Percentiles rank a stretch among this genome's conserved stretches.
Conservation (phyloP, 176 grass and related monocot genomes). For the Alopecurus myosuroides region DNA sequence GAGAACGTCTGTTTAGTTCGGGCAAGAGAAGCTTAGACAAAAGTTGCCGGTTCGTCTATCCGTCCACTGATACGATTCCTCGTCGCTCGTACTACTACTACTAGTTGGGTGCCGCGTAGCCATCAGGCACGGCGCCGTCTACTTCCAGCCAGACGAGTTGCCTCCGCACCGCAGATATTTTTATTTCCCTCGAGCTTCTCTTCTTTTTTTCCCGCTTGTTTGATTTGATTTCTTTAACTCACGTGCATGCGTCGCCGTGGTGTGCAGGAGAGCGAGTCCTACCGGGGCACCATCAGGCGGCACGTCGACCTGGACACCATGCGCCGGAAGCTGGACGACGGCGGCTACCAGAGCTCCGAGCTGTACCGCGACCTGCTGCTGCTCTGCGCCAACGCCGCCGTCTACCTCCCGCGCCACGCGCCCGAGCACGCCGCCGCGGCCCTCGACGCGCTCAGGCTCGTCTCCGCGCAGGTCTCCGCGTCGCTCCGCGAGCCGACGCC, state of each 20-base stretch:
- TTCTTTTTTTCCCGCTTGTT: neutral
- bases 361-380: constrained; percentile 83
- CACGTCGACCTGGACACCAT: constrained; percentile 76
- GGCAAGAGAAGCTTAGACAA: neutral
- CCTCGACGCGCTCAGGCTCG: constrained; percentile 37
- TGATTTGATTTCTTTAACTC: neutral
- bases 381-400: constrained; percentile 65
- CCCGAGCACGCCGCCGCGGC: constrained; percentile 56
- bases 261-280: constrained; percentile 47
- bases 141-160: neutral
- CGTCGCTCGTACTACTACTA: neutral
- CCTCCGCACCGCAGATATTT: neutral
- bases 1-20: neutral
- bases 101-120: constrained; percentile 24
- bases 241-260: neutral
- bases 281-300: constrained; percentile 55
- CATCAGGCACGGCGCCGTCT: neutral
- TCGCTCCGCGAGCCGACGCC: constrained; percentile 1
- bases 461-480: constrained; percentile 32
- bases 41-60: neutral
- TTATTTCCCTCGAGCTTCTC: neutral
- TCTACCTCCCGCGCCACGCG: constrained; percentile 53
- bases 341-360: constrained; percentile 23
- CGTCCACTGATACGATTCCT: neutral
- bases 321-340: constrained; percentile 41